Conservation (phyloP, 495 filamentous ascomycete genomes). For the Hypomontagnella monticulosa region DNA sequence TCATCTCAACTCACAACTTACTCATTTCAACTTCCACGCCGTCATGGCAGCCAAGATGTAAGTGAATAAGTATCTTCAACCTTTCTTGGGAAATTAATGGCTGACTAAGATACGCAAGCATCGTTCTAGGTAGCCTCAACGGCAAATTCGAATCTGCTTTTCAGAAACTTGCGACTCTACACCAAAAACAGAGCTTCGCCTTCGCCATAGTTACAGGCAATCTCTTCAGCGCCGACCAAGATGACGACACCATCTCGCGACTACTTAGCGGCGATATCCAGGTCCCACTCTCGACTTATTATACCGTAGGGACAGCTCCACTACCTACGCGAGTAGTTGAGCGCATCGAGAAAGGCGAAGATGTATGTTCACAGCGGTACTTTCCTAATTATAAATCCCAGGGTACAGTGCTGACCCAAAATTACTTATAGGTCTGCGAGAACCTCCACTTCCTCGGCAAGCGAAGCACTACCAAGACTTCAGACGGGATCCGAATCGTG, state of each 20-base stretch:
- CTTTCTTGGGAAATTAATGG: background rate
- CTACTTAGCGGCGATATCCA: constrained; percentile 75
- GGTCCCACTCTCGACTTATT: constrained; percentile 86
- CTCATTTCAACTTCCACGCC: constrained; percentile 8
- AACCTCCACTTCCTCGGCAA: constrained; percentile 91
- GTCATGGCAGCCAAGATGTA: constrained; percentile 78
- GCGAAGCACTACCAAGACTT: constrained; percentile 83
- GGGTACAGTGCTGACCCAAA: background rate
- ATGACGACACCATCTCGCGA: constrained; percentile 66
- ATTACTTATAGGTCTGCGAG: constrained; percentile 68
- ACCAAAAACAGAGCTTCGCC: constrained; percentile 84
- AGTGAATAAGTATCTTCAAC: constrained; percentile 41
- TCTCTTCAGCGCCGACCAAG: constrained; percentile 71
- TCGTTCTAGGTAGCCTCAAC: constrained; percentile 82
- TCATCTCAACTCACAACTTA: background rate
- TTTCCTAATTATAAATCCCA: background rate
- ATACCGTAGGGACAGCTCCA: constrained; percentile 73
- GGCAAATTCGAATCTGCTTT: constrained; percentile 78
- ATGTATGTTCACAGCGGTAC: constrained; percentile 52
- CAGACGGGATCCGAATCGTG: constrained; percentile 86
- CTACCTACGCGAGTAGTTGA: constrained; percentile 75
- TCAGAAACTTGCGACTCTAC: constrained; percentile 77
- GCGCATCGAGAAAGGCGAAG: constrained; percentile 74
- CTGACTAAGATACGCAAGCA: constrained; percentile 61
- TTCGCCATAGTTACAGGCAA: constrained; percentile 87